phyloP scores from a whole-genome alignment of 257 asterid genomes.

The Ocimum tenuiflorum region DNA sequence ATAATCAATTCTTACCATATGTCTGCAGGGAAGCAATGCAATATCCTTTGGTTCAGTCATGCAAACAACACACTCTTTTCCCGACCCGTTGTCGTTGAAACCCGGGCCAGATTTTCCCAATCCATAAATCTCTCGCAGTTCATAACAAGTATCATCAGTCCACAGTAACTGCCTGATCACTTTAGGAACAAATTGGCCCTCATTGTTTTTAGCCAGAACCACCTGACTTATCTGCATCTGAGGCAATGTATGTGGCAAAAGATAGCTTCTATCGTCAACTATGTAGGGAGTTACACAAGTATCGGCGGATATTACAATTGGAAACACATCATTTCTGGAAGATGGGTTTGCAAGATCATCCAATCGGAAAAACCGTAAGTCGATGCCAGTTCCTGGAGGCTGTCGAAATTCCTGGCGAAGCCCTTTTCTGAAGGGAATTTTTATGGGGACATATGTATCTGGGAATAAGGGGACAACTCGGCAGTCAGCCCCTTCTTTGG shows the following conservation, averaged over 20 bases:
- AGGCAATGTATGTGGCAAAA: conserved; percentile 26
- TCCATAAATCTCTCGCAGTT: conserved; percentile 67
- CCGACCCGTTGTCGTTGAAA: conserved; percentile 38
- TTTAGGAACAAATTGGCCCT: conserved; percentile 39
- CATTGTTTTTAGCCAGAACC: conserved; percentile 37
- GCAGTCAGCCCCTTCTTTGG: conserved; percentile 50
- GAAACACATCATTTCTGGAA: conserved; percentile 45
- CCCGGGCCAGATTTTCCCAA: conserved; percentile 42
- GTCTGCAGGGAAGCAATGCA: conserved; percentile 71
- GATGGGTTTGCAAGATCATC: conserved; percentile 39
- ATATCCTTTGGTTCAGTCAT: conserved; percentile 68
- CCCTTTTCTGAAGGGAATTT: conserved; percentile 60
- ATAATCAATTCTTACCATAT: conserved; percentile 42
- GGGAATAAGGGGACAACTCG: conserved; percentile 44
- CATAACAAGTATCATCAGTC: conserved; percentile 55
- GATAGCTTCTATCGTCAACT: conserved; percentile 27
- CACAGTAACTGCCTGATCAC: conserved; percentile 56
- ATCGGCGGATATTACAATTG: conserved; percentile 58
- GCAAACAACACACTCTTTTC: conserved; percentile 73
- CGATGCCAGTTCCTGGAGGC: conserved; percentile 72
- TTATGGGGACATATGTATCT: conserved; percentile 46
- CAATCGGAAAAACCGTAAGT: conserved; percentile 41
- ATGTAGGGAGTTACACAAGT: conserved; percentile 34
- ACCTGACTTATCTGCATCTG: conserved; percentile 64
- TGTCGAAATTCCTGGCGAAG: conserved; percentile 60